These are phyloP conservation scores for Kodamaea alishanica DNA, from an alignment of 1,139 yeast species.

Conservation along the genomic window DNA sequence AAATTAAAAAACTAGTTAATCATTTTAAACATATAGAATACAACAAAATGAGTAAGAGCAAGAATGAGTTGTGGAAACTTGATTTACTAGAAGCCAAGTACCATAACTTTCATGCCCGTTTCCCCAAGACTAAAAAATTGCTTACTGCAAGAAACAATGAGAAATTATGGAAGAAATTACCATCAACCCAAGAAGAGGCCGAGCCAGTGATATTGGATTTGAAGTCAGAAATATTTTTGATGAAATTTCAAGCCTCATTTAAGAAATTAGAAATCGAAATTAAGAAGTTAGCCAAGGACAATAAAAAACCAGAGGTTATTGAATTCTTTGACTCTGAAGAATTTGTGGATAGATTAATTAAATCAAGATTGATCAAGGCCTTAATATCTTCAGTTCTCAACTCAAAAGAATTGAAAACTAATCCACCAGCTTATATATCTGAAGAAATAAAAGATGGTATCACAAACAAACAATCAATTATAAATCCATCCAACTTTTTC, in stretches of 20 bases:
- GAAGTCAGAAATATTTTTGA: slow-evolving; percentile 44
- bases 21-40: no score
- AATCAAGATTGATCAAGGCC: slow-evolving; percentile 33
- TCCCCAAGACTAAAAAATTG: slow-evolving; percentile 49
- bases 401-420: slow-evolving; percentile 23
- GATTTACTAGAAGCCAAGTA: slow-evolving; percentile 52
- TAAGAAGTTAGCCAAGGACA: slow-evolving; percentile 25
- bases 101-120: slow-evolving; percentile 46
- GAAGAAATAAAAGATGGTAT: slow-evolving; percentile 22
- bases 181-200: slow-evolving; percentile 41
- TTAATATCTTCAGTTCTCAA: slow-evolving; percentile 23
- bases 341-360: slow-evolving; percentile 24
- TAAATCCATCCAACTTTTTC: slow-evolving; percentile 51
- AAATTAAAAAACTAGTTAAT: not conserved
- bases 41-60: slow-evolving; percentile 6
- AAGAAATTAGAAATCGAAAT: slow-evolving; percentile 41
- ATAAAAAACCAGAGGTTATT: slow-evolving; percentile 22
- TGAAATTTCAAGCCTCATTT: slow-evolving; percentile 49
- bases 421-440: slow-evolving; percentile 35
- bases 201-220: slow-evolving; percentile 39
- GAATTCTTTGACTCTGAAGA: slow-evolving; percentile 20
- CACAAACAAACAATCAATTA: slow-evolving; percentile 24
- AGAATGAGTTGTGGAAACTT: slow-evolving; percentile 39
- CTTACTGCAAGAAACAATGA: slow-evolving; percentile 45
- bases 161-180: slow-evolving; percentile 42